phyloP scores from a whole-genome alignment of 352 stramenopile species.

The Globisporangium paroecandrum region DNA sequence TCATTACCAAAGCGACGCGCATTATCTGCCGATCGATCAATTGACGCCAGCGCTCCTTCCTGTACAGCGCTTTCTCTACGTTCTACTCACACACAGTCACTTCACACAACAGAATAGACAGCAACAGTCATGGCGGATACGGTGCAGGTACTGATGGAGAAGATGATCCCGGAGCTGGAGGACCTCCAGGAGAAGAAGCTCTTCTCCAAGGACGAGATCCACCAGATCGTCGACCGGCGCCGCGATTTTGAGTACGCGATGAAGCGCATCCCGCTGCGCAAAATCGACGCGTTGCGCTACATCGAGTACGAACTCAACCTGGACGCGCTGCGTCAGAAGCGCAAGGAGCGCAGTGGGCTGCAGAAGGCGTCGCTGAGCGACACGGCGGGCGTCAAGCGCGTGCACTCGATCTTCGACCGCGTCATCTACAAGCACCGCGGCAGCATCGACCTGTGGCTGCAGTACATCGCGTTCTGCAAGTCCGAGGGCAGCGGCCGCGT shows the following conservation, averaged over 20 bases:
- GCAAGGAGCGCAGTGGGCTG: constrained; percentile 71
- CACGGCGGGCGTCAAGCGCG: constrained; percentile 58
- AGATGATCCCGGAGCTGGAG: constrained; percentile 93
- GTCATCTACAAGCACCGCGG: constrained; percentile 86
- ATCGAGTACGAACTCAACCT: constrained; percentile 93
- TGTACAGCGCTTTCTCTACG: neutral
- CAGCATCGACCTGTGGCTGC: constrained; percentile 88
- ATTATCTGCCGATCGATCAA: constrained; percentile 1
- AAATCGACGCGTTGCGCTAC: constrained; percentile 92
- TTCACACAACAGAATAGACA: constrained; percentile 8
- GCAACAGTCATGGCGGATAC: constrained; percentile 85
- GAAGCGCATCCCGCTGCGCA: constrained; percentile 82
- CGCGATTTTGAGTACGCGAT: constrained; percentile 92
- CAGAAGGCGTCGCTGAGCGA: constrained; percentile 74
- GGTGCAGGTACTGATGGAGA: constrained; percentile 92
- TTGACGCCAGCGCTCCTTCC: neutral
- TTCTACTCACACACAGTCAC: neutral
- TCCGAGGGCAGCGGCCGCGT: constrained; percentile 62
- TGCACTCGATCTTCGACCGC: constrained; percentile 87
- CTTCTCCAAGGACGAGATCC: constrained; percentile 86
- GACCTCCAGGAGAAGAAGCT: constrained; percentile 87
- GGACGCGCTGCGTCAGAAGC: constrained; percentile 80
- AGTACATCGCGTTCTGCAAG: constrained; percentile 89
- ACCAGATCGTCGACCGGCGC: constrained; percentile 87
- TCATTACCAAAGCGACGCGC: constrained; percentile 8